phyloP scores from a whole-genome alignment of 148 eudicot genomes.

The Camellia lanceoleosa region DNA sequence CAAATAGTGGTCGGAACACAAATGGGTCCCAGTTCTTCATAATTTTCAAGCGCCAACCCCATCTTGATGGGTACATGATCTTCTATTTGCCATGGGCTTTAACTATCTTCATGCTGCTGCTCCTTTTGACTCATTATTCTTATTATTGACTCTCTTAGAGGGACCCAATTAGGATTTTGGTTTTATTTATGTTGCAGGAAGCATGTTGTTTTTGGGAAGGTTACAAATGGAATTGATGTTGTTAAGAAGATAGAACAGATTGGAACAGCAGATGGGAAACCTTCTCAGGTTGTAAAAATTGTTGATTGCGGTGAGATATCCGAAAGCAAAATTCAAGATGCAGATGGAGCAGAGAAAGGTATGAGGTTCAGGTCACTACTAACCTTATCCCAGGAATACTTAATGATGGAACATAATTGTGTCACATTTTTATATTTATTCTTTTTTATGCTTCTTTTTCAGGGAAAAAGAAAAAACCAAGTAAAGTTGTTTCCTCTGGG shows the following conservation, averaged over 20 bases:
- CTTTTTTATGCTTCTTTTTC: slow-evolving; percentile 11
- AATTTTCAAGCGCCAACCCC: slow-evolving; percentile 70
- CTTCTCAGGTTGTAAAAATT: slow-evolving; percentile 61
- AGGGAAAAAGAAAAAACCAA: slow-evolving; percentile 62
- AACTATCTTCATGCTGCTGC: neutral
- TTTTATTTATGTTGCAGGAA: slow-evolving; percentile 49
- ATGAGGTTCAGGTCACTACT: neutral
- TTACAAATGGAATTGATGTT: slow-evolving; percentile 75
- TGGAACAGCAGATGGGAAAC: slow-evolving; percentile 63
- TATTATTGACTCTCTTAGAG: neutral
- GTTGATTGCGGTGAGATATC: slow-evolving; percentile 76
- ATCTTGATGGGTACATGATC: slow-evolving; percentile 80
- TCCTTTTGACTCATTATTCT: neutral
- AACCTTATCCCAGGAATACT: neutral
- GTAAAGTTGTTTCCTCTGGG: slow-evolving; percentile 45
- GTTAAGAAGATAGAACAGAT: slow-evolving; percentile 75
- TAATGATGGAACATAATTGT: neutral
- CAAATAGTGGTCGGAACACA: slow-evolving; percentile 83
- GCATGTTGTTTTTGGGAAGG: slow-evolving; percentile 96
- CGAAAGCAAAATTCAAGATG: slow-evolving; percentile 37
- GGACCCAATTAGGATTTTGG: slow-evolving; percentile 2
- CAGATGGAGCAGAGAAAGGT: slow-evolving; percentile 64
- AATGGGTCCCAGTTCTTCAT: slow-evolving; percentile 98
- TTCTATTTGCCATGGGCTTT: neutral
- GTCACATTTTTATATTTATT: slow-evolving; percentile 9